Evolutionary conservation across 257 asterid genomes (phyloP).

Genomic region (Solanum chiquidenum): DNA sequence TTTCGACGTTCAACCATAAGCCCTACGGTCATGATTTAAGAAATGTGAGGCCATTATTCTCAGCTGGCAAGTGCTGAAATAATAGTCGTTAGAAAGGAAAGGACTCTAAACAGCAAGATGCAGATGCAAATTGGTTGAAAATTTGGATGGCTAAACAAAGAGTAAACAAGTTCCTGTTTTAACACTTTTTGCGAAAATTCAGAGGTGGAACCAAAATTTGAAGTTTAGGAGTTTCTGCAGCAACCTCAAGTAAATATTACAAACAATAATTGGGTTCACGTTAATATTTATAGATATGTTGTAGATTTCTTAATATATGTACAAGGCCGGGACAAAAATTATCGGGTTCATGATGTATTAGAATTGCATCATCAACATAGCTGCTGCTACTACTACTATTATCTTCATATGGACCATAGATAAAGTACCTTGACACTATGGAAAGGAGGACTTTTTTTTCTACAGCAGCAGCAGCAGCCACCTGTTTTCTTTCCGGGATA

Average conservation of each 20-base stretch:
- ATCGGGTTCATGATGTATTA: neutral
- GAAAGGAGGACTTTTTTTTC: slow-evolving; percentile 49
- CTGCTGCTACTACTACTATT: neutral
- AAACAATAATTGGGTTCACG: neutral
- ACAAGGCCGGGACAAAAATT: neutral
- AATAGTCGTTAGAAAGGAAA: neutral
- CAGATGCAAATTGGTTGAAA: neutral
- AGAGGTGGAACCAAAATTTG: neutral
- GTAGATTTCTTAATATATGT: neutral
- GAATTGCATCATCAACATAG: neutral
- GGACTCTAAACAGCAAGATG: neutral
- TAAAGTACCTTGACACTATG: slow-evolving; percentile 75
- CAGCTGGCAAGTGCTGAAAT: neutral
- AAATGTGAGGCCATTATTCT: neutral
- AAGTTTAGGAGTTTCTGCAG: neutral
- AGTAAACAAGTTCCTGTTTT: neutral
- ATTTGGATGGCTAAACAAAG: neutral
- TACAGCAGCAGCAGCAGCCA: slow-evolving; percentile 53
- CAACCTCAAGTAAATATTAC: neutral
- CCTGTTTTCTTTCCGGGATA: slow-evolving; percentile 51
- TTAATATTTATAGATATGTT: neutral
- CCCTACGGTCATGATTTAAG: slow-evolving; percentile 40
- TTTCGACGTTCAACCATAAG: slow-evolving; percentile 77
- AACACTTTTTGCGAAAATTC: neutral
- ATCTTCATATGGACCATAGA: neutral